Percentiles rank a stretch among this genome's conserved stretches.
Evolutionary conservation across 2,329 filamentous ascomycete genomes (phyloP).

Genomic region (Penicillium freii): DNA sequence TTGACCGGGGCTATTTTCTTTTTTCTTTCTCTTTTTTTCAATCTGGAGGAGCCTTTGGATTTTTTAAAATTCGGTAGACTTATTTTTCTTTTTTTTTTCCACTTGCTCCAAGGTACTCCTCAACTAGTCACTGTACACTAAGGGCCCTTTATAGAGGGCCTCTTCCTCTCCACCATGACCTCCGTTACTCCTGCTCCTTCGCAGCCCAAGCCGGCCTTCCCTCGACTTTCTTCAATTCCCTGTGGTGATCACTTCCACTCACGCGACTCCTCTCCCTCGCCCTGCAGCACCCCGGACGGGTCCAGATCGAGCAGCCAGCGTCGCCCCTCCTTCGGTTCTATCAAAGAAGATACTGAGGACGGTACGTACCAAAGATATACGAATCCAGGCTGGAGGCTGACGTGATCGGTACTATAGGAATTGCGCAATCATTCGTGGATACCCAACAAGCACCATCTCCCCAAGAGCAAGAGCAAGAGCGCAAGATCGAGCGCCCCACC

Average conservation of each 20-base stretch:
- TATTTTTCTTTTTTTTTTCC: constrained; percentile 17
- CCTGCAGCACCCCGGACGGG: constrained; percentile 36
- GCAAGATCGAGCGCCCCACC: constrained; percentile 21
- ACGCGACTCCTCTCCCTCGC: constrained; percentile 35
- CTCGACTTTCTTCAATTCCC: constrained; percentile 22
- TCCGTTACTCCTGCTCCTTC: constrained; percentile 22
- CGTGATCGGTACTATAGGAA: constrained; percentile 28
- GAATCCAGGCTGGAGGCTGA: constrained; percentile 7
- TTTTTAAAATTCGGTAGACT: constrained; percentile 15
- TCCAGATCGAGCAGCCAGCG: constrained; percentile 42
- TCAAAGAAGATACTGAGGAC: constrained; percentile 43
- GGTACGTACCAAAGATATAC: constrained; percentile 30
- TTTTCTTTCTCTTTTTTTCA: constrained; percentile 19
- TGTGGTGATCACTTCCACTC: constrained; percentile 27
- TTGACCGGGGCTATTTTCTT: constrained; percentile 21
- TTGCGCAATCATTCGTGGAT: constrained; percentile 47
- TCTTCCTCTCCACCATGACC: constrained; percentile 30
- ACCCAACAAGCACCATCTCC: constrained; percentile 34
- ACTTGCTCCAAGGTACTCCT: constrained; percentile 9
- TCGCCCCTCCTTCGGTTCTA: constrained; percentile 43
- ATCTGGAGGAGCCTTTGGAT: constrained; percentile 34
- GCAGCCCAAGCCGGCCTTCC: constrained; percentile 27
- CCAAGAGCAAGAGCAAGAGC: constrained; percentile 16
- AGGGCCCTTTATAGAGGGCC: constrained; percentile 29
- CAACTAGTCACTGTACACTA: constrained; percentile 11